Percentiles rank a stretch among this genome's conserved stretches.
These are phyloP conservation scores for Blakeslea trispora DNA, from an alignment of 371 early-diverging fungal genomes.

Conservation along the genomic window DNA sequence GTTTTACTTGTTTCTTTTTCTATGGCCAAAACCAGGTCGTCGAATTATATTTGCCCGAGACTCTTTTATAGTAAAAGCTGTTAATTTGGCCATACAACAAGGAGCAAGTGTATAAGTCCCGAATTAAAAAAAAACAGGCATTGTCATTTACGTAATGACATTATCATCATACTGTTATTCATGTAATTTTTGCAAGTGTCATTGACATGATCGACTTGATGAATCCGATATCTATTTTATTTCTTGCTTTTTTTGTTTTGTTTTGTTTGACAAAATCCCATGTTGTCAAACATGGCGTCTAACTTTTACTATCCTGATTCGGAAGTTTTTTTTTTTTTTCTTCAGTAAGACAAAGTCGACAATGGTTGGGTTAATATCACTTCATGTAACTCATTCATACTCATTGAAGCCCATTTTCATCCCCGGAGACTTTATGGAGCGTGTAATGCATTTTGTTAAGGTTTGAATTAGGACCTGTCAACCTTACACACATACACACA, in stretches of 20 bases:
- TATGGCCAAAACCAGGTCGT: constrained; percentile 26
- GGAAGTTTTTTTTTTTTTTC: not conserved
- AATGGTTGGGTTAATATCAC: not conserved
- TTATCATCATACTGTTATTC: no score
- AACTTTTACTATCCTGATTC: not conserved
- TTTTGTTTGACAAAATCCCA: no score
- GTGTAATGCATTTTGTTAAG: not conserved
- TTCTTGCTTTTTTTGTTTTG: no score
- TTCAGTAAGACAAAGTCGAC: not conserved
- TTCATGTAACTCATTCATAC: not conserved
- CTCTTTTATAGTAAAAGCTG: not conserved
- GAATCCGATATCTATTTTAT: no score
- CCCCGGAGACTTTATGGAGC: not conserved
- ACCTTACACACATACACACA: no score
- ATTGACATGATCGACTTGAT: not conserved
- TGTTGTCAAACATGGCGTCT: no score
- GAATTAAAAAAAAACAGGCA: not conserved
- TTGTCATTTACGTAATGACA: not conserved
- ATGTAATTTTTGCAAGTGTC: not conserved
- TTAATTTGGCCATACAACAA: not conserved
- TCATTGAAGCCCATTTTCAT: no score
- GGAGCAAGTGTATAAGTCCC: not conserved
- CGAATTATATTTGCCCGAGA: constrained; percentile 29
- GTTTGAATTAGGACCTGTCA: not conserved
- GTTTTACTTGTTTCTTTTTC: constrained; percentile 17